Percentiles rank a stretch among this genome's conserved stretches.
These are phyloP conservation scores for Gossypium arboreum DNA, from an alignment of 345 rosid genomes.

Conservation along the genomic window DNA sequence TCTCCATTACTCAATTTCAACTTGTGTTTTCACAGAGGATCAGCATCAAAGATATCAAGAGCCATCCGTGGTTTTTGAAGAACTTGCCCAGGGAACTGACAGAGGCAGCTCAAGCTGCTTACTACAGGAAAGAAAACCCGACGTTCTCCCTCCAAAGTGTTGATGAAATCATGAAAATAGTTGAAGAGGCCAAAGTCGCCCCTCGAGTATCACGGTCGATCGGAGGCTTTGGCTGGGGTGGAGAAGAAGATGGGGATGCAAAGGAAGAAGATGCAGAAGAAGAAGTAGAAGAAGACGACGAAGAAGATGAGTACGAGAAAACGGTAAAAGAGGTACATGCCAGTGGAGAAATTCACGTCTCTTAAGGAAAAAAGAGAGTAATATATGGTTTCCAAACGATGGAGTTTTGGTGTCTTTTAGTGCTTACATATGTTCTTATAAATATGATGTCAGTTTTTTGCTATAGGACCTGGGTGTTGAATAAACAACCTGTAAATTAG, in stretches of 20 bases:
- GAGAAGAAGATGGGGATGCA: slow-evolving; percentile 49
- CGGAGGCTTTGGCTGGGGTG: slow-evolving; percentile 75
- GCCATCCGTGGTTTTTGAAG: slow-evolving; percentile 82
- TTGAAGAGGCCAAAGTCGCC: slow-evolving; percentile 65
- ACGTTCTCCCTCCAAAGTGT: slow-evolving; percentile 62
- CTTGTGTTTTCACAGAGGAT: slow-evolving; percentile 50
- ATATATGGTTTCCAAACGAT: slow-evolving; percentile 1
- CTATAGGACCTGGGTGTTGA: slow-evolving; percentile 12
- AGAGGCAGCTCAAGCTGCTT: slow-evolving; percentile 67
- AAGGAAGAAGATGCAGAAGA: slow-evolving; percentile 52
- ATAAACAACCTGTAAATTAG: slow-evolving; percentile 24
- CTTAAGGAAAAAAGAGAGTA: slow-evolving; percentile 12
- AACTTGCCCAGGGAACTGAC: slow-evolving; percentile 79
- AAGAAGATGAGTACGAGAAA: slow-evolving; percentile 69
- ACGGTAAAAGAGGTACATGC: slow-evolving; percentile 72
- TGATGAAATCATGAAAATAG: slow-evolving; percentile 71
- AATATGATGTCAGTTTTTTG: slow-evolving; percentile 17
- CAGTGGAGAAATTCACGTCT: slow-evolving; percentile 60
- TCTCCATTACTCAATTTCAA: slow-evolving; percentile 1
- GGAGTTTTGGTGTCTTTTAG: slow-evolving; percentile 7
- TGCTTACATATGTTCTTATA: background rate
- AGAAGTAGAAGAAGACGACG: slow-evolving; percentile 55
- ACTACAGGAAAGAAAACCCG: slow-evolving; percentile 58
- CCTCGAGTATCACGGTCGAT: slow-evolving; percentile 53
- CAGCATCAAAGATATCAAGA: slow-evolving; percentile 71